Percentiles rank a stretch among this genome's conserved stretches.
Conservation (phyloP, 768 basidiomycete species). For the Pulveroboletus sp. region DNA sequence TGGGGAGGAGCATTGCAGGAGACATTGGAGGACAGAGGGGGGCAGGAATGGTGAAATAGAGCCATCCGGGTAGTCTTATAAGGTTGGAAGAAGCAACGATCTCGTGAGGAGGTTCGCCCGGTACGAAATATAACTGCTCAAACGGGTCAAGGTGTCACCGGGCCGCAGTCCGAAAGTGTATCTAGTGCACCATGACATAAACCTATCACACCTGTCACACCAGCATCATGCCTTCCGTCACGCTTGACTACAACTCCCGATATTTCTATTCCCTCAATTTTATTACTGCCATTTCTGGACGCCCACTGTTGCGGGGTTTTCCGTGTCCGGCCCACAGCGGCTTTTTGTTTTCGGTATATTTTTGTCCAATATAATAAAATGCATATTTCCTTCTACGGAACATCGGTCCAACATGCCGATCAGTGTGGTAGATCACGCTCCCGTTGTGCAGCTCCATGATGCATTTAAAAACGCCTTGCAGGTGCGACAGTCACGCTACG, state of each 20-base stretch:
- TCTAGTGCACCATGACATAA: slow-evolving; percentile 27
- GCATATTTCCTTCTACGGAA: slow-evolving; percentile 16
- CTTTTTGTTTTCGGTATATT: slow-evolving; percentile 12
- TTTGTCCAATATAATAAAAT: slow-evolving; percentile 1
- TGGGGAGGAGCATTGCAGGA: slow-evolving; percentile 46
- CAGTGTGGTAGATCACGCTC: slow-evolving; percentile 26
- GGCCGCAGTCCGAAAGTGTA: slow-evolving; percentile 31
- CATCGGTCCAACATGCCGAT: slow-evolving; percentile 31
- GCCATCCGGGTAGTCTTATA: slow-evolving; percentile 33
- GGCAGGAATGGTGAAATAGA: slow-evolving; percentile 21
- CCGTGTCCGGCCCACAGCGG: slow-evolving; percentile 10
- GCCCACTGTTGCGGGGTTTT: slow-evolving; percentile 9
- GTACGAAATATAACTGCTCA: slow-evolving; percentile 26
- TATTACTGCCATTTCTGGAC: slow-evolving; percentile 23
- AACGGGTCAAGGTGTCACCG: slow-evolving; percentile 25
- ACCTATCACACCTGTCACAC: slow-evolving; percentile 22
- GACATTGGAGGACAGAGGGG: slow-evolving; percentile 35
- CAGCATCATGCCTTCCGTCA: slow-evolving; percentile 17
- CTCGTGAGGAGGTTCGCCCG: slow-evolving; percentile 34
- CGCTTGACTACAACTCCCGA: slow-evolving; percentile 18
- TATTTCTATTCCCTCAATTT: slow-evolving; percentile 20
- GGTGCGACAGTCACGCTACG: slow-evolving; percentile 3
- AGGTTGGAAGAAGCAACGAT: slow-evolving; percentile 29
- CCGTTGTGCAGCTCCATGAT: background rate
- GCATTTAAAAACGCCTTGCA: slow-evolving; percentile 22